Base-by-base conservation (phyloP, 805 yeast genomes). In the Yarrowia phangngaensis region DNA sequence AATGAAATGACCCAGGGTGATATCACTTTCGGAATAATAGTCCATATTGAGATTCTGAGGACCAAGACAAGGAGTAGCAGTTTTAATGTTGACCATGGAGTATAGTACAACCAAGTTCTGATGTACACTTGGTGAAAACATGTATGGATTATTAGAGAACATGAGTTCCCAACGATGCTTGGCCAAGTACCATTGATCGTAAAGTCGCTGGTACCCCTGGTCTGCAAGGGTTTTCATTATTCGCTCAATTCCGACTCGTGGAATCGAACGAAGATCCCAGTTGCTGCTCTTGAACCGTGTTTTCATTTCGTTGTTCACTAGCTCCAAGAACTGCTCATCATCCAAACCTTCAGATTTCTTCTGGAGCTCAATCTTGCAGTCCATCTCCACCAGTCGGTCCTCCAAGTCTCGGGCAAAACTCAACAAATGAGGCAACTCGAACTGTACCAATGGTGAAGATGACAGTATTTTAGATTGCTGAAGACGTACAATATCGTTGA, bases 51-150 rank as follows among this genome's bases (percentile, higher is more conserved):
- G 79, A n/a, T 79, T 70, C 50, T 79, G 86, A 0, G 99, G 98
- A 0, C 97, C 97, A 30, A 80, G 70, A 59, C 98, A 92, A 0
- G 97, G 97, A 0, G 95, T 87, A 0, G 94, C 84, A 30, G 86
- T 83, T 57, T 81, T 82, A 7, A 80, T 76, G 3, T 90, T 84
- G 0, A 88, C 90, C 67, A 86, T 77, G 1, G 95, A 84, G 58
- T 83, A 86, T 17, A 90, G 68, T 11, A 87, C 76, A 5, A 84
- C 76, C 22, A 94, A 78, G 56, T 76, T 82, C 58, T 87, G 95
- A 60, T 90, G 96, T 31, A 73, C 71, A 14, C 76, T 75, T 0
- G 88, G 84, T 29, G 76, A 92, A 55, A 74, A 72, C 67, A 84
- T 64, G 58, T 76, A 72, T n/a, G 79, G 71, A 33, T 72, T 66